Conservation (phyloP, 2,329 filamentous ascomycete genomes). For the Aspergillus texensis region DNA sequence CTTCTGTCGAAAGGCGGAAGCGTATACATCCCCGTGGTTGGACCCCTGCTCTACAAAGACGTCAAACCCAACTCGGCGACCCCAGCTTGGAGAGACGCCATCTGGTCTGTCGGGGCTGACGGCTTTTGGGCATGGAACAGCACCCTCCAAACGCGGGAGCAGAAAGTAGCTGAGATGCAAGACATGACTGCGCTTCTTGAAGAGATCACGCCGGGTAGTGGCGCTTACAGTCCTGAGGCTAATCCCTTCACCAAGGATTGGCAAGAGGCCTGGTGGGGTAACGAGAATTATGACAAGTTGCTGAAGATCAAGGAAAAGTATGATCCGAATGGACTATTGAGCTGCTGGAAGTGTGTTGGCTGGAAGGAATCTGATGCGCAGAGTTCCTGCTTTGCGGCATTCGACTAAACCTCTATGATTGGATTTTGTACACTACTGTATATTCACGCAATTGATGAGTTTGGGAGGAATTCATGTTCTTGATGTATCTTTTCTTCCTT, state of each 20-base stretch:
- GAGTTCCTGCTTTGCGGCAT: constrained; percentile 15
- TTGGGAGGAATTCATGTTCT: background rate
- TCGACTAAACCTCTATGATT: background rate
- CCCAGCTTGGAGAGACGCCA: constrained; percentile 23
- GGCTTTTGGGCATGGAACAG: constrained; percentile 20
- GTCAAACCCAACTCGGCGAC: constrained; percentile 15
- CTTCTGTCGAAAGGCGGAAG: constrained; percentile 9
- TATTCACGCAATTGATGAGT: background rate
- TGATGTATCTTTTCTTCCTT: background rate
- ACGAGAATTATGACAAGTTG: constrained; percentile 19
- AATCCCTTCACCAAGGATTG: constrained; percentile 22
- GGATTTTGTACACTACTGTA: background rate
- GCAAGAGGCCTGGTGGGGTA: constrained; percentile 22
- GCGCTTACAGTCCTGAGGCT: constrained; percentile 22
- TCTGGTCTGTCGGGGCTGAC: constrained; percentile 18
- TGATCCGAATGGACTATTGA: constrained; percentile 19
- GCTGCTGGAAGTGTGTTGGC: constrained; percentile 24
- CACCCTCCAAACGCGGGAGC: constrained; percentile 11
- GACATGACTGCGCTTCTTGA: constrained; percentile 17
- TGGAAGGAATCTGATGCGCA: constrained; percentile 17
- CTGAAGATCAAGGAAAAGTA: constrained; percentile 24
- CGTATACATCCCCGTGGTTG: constrained; percentile 21
- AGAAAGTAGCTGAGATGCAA: constrained; percentile 14
- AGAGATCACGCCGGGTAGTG: constrained; percentile 18
- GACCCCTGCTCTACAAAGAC: constrained; percentile 20